Base-by-base conservation (phyloP, 148 eudicot species). In the Heliamphora exappendiculata region DNA sequence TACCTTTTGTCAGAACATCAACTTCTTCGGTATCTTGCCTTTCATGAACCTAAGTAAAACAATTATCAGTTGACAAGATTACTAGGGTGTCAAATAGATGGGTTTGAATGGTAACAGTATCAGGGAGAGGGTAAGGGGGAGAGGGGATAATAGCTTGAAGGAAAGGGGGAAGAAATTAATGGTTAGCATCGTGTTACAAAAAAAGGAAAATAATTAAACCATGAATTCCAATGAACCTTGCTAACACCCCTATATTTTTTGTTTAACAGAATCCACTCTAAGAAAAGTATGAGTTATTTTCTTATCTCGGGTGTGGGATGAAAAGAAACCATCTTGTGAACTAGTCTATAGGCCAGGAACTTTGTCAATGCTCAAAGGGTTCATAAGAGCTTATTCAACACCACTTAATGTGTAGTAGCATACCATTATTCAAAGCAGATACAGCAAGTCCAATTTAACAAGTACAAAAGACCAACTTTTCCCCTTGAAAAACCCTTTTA, bases 1-100 rank as follows among this genome's bases (percentile, higher is more conserved):
- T 71, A 89, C 92, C 92, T 89, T 89, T 89, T 39, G 92, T 89
- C 31, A 89, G 92, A 59, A 89, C 83, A 45, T 89, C 87, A 72
- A 87, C 88, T 81, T 85, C 90, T 44, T 88, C 92, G 44, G 87
- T 83, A 60, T 79, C 86, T 74, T 80, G 81, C 53, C 85, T 84
- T 67, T 88, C 90, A 54, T 90, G 94, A 80, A 90, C 94, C 94
- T 90, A 77, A n/a, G n/a, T n/a, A n/a, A 70, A 79, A 75, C 17
- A 22, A 57, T 20, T 24, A 73, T 55, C 54, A 63, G 39, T 60
- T 6, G 31, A 62, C 34, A 17, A 10, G 44, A 69, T 24, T 24
- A 37, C 49, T 50, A 57, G 17, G 69, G 28, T 59, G 47, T 37
- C 26, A 73, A 75, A 28, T 13, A 29, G 50, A 34, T 26, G 20